Percentiles rank a stretch among this genome's conserved stretches.
Evolutionary conservation across 2,329 filamentous ascomycete species (phyloP).

Genomic region (Taxawa tesnikishii): DNA sequence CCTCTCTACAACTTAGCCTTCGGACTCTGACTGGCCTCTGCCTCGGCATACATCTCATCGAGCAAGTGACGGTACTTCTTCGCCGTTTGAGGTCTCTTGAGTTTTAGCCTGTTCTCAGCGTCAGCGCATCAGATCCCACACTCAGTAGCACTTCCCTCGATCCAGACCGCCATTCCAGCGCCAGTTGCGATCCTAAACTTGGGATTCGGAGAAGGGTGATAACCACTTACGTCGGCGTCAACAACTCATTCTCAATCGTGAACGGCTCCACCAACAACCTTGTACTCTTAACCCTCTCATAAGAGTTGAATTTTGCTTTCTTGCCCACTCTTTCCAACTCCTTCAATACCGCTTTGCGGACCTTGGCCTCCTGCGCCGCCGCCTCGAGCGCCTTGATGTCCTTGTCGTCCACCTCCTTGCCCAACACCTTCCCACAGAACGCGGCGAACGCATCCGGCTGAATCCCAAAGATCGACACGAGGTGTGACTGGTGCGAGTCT

Average conservation of each 20-base stretch:
- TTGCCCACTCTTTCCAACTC: conserved; percentile 67
- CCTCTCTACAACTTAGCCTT: conserved; percentile 37
- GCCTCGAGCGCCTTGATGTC: conserved; percentile 57
- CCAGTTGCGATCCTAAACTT: too few species aligned
- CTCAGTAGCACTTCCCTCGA: not conserved
- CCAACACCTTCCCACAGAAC: conserved; percentile 67
- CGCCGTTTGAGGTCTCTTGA: conserved; percentile 56
- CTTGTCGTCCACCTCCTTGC: conserved; percentile 37
- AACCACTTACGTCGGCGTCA: conserved; percentile 69
- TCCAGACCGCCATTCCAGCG: too few species aligned
- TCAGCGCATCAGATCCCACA: conserved; percentile 9
- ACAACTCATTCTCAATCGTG: conserved; percentile 78
- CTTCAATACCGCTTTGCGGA: conserved; percentile 63
- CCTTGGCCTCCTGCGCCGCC: conserved; percentile 55
- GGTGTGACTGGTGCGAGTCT: conserved; percentile 65
- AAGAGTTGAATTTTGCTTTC: conserved; percentile 83
- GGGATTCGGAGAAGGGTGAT: not conserved
- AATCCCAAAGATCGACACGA: conserved; percentile 81
- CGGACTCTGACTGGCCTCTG: conserved; percentile 27
- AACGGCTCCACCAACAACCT: conserved; percentile 79
- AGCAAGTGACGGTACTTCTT: conserved; percentile 48
- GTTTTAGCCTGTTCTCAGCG: conserved; percentile 43
- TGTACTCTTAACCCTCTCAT: conserved; percentile 67
- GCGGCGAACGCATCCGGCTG: conserved; percentile 73
- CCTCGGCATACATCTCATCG: conserved; percentile 50